Conservation (phyloP, 2,329 filamentous ascomycete genomes). For the Aspergillus bombycis region DNA sequence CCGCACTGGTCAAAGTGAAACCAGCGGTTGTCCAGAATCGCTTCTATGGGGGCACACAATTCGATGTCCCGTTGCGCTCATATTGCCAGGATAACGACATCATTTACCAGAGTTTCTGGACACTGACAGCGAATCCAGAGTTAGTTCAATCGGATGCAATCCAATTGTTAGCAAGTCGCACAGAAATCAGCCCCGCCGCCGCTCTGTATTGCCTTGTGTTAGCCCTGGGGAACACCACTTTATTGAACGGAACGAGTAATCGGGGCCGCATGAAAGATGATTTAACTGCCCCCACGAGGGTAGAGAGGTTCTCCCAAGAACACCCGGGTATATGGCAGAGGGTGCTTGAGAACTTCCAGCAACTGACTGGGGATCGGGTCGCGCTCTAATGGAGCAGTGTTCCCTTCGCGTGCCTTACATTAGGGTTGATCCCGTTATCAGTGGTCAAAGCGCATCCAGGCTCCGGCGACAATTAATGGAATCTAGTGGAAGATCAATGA, state of each 20-base stretch:
- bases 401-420: background rate
- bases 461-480: background rate
- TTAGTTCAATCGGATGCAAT: conserved; percentile 55
- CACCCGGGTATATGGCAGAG: conserved; percentile 55
- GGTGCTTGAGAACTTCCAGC: conserved; percentile 54
- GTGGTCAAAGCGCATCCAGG: background rate
- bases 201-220: conserved; percentile 62
- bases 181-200: conserved; percentile 47
- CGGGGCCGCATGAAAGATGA: conserved; percentile 56
- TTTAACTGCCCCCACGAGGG: conserved; percentile 47
- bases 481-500: conserved; percentile 1
- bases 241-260: conserved; percentile 62
- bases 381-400: background rate
- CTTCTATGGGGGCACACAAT: conserved; percentile 64
- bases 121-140: conserved; percentile 60
- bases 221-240: conserved; percentile 51
- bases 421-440: background rate
- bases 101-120: conserved; percentile 65
- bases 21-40: conserved; percentile 75
- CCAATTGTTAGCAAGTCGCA: conserved; percentile 49
- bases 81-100: conserved; percentile 59
- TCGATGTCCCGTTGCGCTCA: conserved; percentile 62
- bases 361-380: conserved; percentile 36
- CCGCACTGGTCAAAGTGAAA: conserved; percentile 49
- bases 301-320: conserved; percentile 48